A percentile compares a stretch with the other conserved stretches of the same genome.
Evolutionary conservation across 805 yeast species (phyloP).

Genomic region (Saccharomycopsis babjevae): DNA sequence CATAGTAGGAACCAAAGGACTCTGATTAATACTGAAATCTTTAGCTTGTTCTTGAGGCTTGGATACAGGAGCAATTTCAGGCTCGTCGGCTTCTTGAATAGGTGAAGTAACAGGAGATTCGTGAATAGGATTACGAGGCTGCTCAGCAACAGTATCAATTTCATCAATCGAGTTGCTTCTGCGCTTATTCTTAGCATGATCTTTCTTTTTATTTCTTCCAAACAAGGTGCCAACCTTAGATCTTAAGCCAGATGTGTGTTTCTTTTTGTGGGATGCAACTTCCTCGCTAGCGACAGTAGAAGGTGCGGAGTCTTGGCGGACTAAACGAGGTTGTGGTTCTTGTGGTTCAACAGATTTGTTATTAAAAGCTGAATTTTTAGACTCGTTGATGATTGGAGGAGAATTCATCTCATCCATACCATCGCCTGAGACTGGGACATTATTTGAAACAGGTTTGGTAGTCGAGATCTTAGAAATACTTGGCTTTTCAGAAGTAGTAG

Average conservation of each 20-base stretch:
- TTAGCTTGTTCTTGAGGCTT: neutral
- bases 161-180: constrained; percentile 2
- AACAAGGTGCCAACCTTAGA: constrained; percentile 71
- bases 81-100: neutral
- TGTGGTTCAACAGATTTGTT: neutral
- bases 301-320: constrained; percentile 11
- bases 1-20: constrained; percentile 11
- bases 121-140: neutral
- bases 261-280: constrained; percentile 22
- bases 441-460: neutral
- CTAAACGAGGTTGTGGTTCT: constrained; percentile 6
- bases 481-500: neutral
- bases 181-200: neutral
- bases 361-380: neutral
- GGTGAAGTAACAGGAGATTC: neutral
- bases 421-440: neutral
- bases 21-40: constrained; percentile 7
- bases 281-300: constrained; percentile 10
- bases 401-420: neutral
- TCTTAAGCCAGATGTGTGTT: constrained; percentile 33
- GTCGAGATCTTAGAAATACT: neutral
- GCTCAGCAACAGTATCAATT: neutral
- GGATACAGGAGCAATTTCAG: neutral
- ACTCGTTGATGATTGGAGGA: constrained; percentile 4
- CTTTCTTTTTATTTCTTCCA: constrained; percentile 37